Conservation (phyloP, 2,329 filamentous ascomycete genomes). For the Neonectria hederae region DNA sequence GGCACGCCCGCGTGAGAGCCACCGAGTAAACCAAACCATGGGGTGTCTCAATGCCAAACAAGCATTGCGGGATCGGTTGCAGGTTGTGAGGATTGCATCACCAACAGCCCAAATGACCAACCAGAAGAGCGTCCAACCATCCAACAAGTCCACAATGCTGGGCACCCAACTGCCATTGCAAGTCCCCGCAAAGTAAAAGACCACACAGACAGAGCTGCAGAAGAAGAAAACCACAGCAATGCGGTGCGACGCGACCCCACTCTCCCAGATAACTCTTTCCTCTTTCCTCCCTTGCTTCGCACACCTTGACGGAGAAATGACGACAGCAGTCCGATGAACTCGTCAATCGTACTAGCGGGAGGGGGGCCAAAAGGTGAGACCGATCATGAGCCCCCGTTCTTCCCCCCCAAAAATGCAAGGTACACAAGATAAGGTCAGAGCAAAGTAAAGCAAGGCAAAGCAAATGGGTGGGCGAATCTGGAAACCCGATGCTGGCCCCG, state of each 20-base stretch:
- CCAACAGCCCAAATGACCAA: neutral
- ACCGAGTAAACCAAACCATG: conserved; percentile 4
- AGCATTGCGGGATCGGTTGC: conserved; percentile 12
- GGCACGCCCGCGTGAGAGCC: neutral
- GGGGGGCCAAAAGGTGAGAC: neutral
- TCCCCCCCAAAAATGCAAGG: conserved; percentile 3
- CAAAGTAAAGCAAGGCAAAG: neutral
- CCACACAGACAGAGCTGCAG: neutral
- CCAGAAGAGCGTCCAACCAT: neutral
- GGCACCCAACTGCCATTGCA: neutral
- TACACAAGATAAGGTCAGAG: conserved; percentile 7
- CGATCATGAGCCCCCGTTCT: neutral
- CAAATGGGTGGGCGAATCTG: conserved; percentile 5
- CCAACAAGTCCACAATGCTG: neutral
- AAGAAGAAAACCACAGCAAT: neutral
- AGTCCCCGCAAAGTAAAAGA: neutral
- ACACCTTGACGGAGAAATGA: conserved; percentile 6
- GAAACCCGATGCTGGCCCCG: neutral
- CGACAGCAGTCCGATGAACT: neutral
- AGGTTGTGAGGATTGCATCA: conserved; percentile 3
- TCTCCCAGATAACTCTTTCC: neutral
- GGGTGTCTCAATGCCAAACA: conserved; percentile 3
- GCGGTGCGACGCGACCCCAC: neutral
- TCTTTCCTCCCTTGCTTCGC: conserved; percentile 4
- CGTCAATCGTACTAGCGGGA: neutral